Base-by-base conservation (phyloP, 1,284 basidiomycete genomes). In the Fistulina hepatica region DNA sequence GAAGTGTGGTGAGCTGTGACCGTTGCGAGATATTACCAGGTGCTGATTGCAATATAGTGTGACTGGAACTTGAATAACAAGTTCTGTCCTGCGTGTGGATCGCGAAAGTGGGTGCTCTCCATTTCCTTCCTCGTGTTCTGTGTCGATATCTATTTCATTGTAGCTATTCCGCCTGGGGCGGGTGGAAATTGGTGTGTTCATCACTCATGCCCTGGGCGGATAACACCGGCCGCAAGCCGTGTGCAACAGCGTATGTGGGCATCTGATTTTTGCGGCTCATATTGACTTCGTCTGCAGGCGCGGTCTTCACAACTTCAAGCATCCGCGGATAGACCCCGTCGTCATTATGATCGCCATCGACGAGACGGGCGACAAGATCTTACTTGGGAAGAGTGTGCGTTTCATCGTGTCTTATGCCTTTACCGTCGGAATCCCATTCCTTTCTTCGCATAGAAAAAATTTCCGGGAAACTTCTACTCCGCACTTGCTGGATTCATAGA, bases 131-230 rank as follows among this genome's bases (percentile, higher is more conserved):
- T n/a, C n/a, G n/a, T n/a, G n/a, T n/a, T n/a, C n/a, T n/a, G n/a
- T n/a, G n/a, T n/a, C n/a, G n/a, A n/a, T n/a, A n/a, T n/a, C n/a
- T n/a, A n/a, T n/a, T n/a, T n/a, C n/a, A n/a, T n/a, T n/a, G n/a
- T n/a, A n/a, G n/a, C n/a, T 89, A 92, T 54, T 85, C 88, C 1
- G 69, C 90, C 45, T 97, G 93, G 92, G 90, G 79, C 4, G 94
- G 94, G 0, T 97, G 92, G 90, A 98, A 98, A 60, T 63, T 92
- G 4, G 70, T 73, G 6, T 98, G 94, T 55, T 63, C 71, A 2
- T 73, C 83, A 0, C 61, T 86, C 8, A 56, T 85, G 19, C 81
- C 81, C 3, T 82, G 81, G 76, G 65, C 69, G 11, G 67, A 78
- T 43, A 76, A 76, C 38, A 59, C 60, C 33, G 72, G 65, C 23